Evolutionary conservation across 257 asterid genomes (phyloP).

Genomic region (Linaria vulgaris): DNA sequence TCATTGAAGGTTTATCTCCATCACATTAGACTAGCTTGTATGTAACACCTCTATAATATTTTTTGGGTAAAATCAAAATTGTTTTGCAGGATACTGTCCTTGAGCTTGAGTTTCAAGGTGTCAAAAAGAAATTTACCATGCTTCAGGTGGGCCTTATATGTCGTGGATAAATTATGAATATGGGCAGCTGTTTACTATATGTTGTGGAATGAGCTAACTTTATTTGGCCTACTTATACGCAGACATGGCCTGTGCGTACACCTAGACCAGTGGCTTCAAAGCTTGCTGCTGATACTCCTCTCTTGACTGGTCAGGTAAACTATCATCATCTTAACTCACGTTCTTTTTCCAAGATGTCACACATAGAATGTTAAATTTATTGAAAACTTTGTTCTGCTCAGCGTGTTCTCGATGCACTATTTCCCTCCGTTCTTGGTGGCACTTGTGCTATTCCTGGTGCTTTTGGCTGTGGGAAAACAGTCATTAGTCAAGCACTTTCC

Average conservation of each 20-base stretch:
- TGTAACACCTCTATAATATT: not conserved
- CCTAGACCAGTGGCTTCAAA: conserved; percentile 97
- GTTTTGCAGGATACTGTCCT: conserved; percentile 89
- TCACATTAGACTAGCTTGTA: conserved; percentile 21
- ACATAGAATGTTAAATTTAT: conserved; percentile 17
- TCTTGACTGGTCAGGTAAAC: conserved; percentile 97
- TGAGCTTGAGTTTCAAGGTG: conserved; percentile 99
- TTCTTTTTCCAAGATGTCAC: conserved; percentile 9
- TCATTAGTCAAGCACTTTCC: conserved; percentile 98
- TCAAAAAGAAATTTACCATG: conserved; percentile 89
- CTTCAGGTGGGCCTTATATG: conserved; percentile 65
- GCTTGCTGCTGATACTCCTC: conserved; percentile 99
- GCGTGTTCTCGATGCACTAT: conserved; percentile 99
- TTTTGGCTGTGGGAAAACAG: conserved; percentile 99
- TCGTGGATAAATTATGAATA: conserved; percentile 14
- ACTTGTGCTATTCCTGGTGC: conserved; percentile 99
- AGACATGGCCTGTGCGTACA: conserved; percentile 98
- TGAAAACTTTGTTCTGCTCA: conserved; percentile 40
- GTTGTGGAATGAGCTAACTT: conserved; percentile 23
- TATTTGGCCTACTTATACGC: conserved; percentile 30
- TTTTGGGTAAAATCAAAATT: conserved; percentile 12
- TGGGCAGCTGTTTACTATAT: conserved; percentile 17
- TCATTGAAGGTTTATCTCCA: conserved; percentile 70
- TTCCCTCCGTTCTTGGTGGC: conserved; percentile 99
- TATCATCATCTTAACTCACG: conserved; percentile 10